phyloP scores from a whole-genome alignment of 192 early-diverging fungal genomes.

The Coemansia sp. region DNA sequence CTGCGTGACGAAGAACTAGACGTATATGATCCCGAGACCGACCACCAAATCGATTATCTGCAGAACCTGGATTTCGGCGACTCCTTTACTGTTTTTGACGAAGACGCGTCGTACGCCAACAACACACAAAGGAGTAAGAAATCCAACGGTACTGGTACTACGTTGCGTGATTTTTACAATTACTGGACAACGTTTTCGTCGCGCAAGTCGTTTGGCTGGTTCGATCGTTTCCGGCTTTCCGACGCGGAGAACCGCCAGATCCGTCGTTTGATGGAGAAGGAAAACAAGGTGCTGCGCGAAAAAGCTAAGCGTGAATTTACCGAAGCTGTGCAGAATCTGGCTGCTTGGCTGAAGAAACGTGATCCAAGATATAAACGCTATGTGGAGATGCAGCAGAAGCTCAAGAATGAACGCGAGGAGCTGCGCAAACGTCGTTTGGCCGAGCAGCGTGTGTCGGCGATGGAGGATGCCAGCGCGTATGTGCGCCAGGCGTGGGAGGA shows the following conservation, averaged over 20 bases:
- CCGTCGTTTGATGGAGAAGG: conserved; percentile 84
- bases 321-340: conserved; percentile 73
- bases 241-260: conserved; percentile 79
- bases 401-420: conserved; percentile 58
- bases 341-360: conserved; percentile 76
- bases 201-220: conserved; percentile 90
- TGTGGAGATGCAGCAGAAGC: conserved; percentile 56
- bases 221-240: conserved; percentile 79
- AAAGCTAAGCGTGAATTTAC: conserved; percentile 71
- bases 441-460: conserved; percentile 57
- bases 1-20: conserved; percentile 78
- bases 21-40: conserved; percentile 18
- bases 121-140: conserved; percentile 10
- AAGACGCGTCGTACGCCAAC: conserved; percentile 47
- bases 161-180: conserved; percentile 71
- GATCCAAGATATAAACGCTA: conserved; percentile 85
- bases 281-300: conserved; percentile 85
- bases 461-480: conserved; percentile 59
- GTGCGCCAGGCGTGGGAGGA: conserved; percentile 75
- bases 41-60: conserved; percentile 26
- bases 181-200: conserved; percentile 81
- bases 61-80: conserved; percentile 68
- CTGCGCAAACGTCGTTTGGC: conserved; percentile 63
- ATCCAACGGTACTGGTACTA: conserved; percentile 24
- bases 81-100: conserved; percentile 65